Base-by-base conservation (phyloP, 495 filamentous ascomycete genomes). In the Penicillium herquei region DNA sequence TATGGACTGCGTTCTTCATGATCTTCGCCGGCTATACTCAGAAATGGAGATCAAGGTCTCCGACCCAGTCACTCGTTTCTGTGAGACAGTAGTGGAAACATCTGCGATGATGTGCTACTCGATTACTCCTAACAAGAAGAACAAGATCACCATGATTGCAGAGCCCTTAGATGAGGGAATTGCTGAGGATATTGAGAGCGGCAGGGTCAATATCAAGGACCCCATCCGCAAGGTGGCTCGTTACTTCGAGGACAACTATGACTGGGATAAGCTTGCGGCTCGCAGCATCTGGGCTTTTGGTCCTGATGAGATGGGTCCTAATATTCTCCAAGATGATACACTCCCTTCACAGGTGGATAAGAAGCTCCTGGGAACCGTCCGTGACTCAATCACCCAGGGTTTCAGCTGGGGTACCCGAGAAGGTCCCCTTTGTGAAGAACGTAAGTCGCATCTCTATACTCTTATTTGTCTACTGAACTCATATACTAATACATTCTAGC, bases 11-110 rank as follows among this genome's bases (percentile, higher is more conserved):
- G 94, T 97, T 31, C 84, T 98, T 34, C 92, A 98, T 71, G 94
- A 98, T 67, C 81, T 98, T 12, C 90, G 94, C 46, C 82, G 85
- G 26, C 77, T 97, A 17, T 98, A 96, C 70, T 91, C 93, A n/a
- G 92, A 98, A 66, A 98, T 98, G 94, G 95, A 98, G 65, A 84
- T 98, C 71, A 96, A 96, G 73, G 91, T 98, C 44, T 98, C 94
- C 9, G 94, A 98, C 65, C 94, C 94, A 6, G 95, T 98, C 16
- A 97, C 95, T 21, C 84, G 94, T 31, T 98, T 98, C 78, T 95
- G 91, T 71, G 94, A 98, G 75, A 98, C 94, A 3, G 91, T 96
- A n/a, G 91, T 95, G 47, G 95, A 98, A 67, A 95, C 91, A 48
- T 96, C 90, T 16, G 92, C 93, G 30, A 96, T 96, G 54, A 97